A percentile compares a stretch with the other conserved stretches of the same genome.
Evolutionary conservation across 148 eudicot genomes (phyloP).

Genomic region (Cornus suecica): DNA sequence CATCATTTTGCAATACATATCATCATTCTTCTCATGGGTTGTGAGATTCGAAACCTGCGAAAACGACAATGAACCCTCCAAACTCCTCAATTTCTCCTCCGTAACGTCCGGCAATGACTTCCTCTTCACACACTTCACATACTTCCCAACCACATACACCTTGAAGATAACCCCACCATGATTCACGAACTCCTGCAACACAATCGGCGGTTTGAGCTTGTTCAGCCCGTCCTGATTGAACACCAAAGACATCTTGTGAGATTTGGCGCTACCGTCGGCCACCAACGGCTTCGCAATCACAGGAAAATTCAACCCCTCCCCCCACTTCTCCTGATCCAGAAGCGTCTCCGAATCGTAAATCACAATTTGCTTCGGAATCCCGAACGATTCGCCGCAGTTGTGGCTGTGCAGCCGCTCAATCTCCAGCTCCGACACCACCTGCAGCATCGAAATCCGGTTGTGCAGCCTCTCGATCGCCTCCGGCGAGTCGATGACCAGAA

Average conservation of each 20-base stretch:
- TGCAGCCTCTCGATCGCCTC: conserved; percentile 53
- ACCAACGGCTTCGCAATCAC: conserved; percentile 57
- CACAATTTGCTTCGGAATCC: conserved; percentile 53
- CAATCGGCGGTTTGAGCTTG: conserved; percentile 52
- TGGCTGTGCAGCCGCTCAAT: no score
- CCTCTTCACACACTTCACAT: conserved; percentile 59
- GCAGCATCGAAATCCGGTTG: conserved; percentile 59
- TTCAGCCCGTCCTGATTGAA: conserved; percentile 38
- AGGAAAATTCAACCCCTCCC: conserved; percentile 43
- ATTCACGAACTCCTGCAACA: conserved; percentile 60
- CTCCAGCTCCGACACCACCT: conserved; percentile 44
- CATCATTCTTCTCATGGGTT: conserved; percentile 38
- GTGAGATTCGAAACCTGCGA: conserved; percentile 63
- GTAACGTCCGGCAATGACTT: conserved; percentile 56
- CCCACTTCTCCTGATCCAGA: conserved; percentile 18
- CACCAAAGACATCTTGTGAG: conserved; percentile 60
- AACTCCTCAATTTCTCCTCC: conserved; percentile 41
- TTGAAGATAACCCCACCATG: conserved; percentile 67
- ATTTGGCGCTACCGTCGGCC: conserved; percentile 59
- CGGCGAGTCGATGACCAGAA: conserved; percentile 42
- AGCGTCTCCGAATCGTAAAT: conserved; percentile 38
- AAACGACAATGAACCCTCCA: conserved; percentile 45
- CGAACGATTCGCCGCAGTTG: conserved; percentile 30
- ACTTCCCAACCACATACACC: conserved; percentile 57
- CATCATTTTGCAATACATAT: conserved; percentile 48